Percentiles rank a stretch among this genome's conserved stretches.
Evolutionary conservation across 345 rosid species (phyloP).

Genomic region (Erodium maritimum): DNA sequence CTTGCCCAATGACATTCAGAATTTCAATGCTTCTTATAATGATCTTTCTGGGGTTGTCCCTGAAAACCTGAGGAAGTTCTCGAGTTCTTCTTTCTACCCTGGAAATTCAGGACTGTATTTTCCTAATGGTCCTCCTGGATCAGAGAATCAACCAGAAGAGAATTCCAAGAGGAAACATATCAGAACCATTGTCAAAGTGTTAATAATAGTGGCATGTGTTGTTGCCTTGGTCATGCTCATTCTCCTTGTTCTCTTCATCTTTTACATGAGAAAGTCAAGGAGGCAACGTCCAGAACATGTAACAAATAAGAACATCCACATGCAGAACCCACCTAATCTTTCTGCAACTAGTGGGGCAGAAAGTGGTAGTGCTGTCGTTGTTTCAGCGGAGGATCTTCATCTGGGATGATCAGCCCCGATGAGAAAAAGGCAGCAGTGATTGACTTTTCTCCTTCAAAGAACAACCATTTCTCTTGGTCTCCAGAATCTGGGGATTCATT

Average conservation of each 20-base stretch:
- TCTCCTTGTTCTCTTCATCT: conserved; percentile 59
- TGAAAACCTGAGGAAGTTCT: conserved; percentile 64
- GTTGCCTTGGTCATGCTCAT: conserved; percentile 56
- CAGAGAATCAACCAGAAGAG: conserved; percentile 25
- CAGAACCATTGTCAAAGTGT: conserved; percentile 46
- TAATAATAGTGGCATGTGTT: conserved; percentile 63
- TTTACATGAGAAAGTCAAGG: conserved; percentile 50
- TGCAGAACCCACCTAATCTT: conserved; percentile 35
- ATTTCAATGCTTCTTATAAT: conserved; percentile 71
- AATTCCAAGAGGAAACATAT: conserved; percentile 39
- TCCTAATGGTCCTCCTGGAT: conserved; percentile 41
- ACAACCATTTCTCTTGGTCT: conserved; percentile 72
- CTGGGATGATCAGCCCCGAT: conserved; percentile 67
- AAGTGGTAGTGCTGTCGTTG: conserved; percentile 52
- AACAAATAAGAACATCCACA: conserved; percentile 32
- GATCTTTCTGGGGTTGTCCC: conserved; percentile 88
- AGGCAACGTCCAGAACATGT: conserved; percentile 34
- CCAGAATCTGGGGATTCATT: conserved; percentile 91
- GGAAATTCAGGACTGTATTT: conserved; percentile 54
- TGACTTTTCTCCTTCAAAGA: conserved; percentile 82
- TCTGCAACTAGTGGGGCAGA: conserved; percentile 36
- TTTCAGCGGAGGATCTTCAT: conserved; percentile 90
- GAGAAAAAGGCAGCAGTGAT: conserved; percentile 54
- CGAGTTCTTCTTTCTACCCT: conserved; percentile 66
- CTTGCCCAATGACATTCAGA: conserved; percentile 41